Evolutionary conservation across 352 stramenopile genomes (phyloP), one percentile per base, ranked within the genome.

Genomic region (Sclerospora graminicola): DNA sequence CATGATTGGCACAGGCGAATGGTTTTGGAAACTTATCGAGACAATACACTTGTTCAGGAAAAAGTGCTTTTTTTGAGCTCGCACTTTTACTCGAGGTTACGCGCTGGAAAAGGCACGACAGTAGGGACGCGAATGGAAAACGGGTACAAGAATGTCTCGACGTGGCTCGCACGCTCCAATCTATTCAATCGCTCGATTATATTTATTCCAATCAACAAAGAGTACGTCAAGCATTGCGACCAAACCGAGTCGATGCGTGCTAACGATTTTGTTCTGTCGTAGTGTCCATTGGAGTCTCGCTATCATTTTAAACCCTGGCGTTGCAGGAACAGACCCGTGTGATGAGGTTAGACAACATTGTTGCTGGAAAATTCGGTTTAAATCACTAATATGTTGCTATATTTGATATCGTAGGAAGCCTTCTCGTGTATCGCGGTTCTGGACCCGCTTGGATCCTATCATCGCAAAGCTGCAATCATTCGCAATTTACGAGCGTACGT

Each of bases 151-250:
- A 87, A 88, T 39, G 77, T 92, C 8, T 69, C 73, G 20, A 86
- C 72, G 15, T 92, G 80, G 80, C 51, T 84, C 13, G 53, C 68
- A 9, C 57, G 61, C 20, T 70, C 68, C 2, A 69, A 84, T 37
- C 64, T 92, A 21, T 88, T 92, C 57, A 62, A 57, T 15, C 76
- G 77, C 10, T 76, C 66, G 1, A 52, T 92, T 26, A 75, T 92
- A 56, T 89, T 92, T 68, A 69, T 92, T 49, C 80, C 80, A 14
- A 92, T 92, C 59, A 89, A 92, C 61, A 84, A 86, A 41, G 63
- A 86, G 80, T 89, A 63, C 43, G 73, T 46, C 23, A n/a, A 31
- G 37, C 40, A 5, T 10, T 51, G 14, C 34, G 28, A 4, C 14
- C 4, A 16, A 46, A 2, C 19, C n/a, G 21, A 10, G 23, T 30